phyloP scores from a whole-genome alignment of 2,329 filamentous ascomycete genomes.

The Talaromyces sp. region DNA sequence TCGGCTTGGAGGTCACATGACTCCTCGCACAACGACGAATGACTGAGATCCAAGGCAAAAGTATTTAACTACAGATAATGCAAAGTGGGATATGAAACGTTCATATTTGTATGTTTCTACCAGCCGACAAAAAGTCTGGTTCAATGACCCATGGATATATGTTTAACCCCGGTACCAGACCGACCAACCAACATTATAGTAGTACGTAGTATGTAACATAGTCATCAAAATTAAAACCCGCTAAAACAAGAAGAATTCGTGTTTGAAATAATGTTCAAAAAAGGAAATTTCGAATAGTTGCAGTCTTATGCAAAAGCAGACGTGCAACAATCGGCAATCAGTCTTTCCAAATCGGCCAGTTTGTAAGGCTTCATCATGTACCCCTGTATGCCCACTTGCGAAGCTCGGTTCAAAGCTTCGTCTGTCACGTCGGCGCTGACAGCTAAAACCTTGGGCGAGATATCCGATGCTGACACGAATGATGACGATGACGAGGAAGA shows the following conservation, averaged over 20 bases:
- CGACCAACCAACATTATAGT: neutral
- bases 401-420: conserved; percentile 54
- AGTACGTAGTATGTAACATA: neutral
- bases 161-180: neutral
- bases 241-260: neutral
- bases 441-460: conserved; percentile 48
- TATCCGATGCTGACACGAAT: conserved; percentile 27
- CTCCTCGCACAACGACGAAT: neutral
- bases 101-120: neutral
- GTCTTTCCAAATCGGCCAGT: conserved; percentile 54
- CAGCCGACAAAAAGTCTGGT: neutral
- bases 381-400: conserved; percentile 59
- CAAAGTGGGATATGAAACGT: neutral
- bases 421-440: conserved; percentile 64
- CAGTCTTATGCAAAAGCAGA: neutral
- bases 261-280: neutral
- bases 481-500: conserved; percentile 4
- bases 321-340: conserved; percentile 47
- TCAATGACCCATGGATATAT: neutral
- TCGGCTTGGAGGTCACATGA: neutral
- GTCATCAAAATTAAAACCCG: neutral
- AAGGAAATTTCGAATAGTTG: neutral
- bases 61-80: too few relatives aligned
- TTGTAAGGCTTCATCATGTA: conserved; percentile 66
- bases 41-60: too few relatives aligned